Percentiles rank a stretch among this genome's conserved stretches.
These are phyloP conservation scores for Kwoniella mangroviensis DNA, from an alignment of 768 basidiomycete species.

Conservation along the genomic window DNA sequence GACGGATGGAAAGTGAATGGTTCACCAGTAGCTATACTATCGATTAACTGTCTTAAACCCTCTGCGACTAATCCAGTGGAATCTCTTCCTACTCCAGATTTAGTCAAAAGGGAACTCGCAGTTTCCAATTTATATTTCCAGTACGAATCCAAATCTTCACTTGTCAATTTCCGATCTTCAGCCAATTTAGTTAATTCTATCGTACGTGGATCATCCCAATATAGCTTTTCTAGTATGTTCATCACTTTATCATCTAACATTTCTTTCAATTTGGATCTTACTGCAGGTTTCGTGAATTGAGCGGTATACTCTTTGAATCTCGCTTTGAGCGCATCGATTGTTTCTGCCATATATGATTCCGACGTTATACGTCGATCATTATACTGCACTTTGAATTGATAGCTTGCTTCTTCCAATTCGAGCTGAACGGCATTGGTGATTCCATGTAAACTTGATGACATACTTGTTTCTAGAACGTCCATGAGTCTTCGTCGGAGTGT, in stretches of 20 bases:
- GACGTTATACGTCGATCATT: conserved; percentile 93
- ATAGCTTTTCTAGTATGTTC: conserved; percentile 94
- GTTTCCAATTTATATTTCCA: conserved; percentile 98
- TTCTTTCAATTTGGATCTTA: conserved; percentile 82
- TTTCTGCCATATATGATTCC: conserved; percentile 97
- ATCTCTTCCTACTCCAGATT: conserved; percentile 92
- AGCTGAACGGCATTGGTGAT: conserved; percentile 97
- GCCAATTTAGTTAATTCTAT: conserved; percentile 74
- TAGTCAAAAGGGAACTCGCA: conserved; percentile 88
- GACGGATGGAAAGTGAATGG: conserved; percentile 90
- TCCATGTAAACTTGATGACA: conserved; percentile 92
- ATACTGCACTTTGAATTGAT: conserved; percentile 91
- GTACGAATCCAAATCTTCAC: conserved; percentile 79
- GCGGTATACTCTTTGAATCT: conserved; percentile 83
- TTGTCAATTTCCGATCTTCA: conserved; percentile 69
- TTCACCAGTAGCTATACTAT: conserved; percentile 82
- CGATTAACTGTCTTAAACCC: conserved; percentile 84
- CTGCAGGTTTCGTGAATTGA: conserved; percentile 85
- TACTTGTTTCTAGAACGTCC: conserved; percentile 96
- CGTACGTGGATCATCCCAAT: conserved; percentile 90
- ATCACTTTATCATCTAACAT: conserved; percentile 97
- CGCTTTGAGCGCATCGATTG: conserved; percentile 84
- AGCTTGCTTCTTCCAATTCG: conserved; percentile 93
- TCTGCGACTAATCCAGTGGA: conserved; percentile 93
- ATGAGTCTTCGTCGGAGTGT: conserved; percentile 87